A percentile compares a stretch with the other conserved stretches of the same genome.
Conservation (phyloP, 208 protist genomes). For the Leishmania major region DNA sequence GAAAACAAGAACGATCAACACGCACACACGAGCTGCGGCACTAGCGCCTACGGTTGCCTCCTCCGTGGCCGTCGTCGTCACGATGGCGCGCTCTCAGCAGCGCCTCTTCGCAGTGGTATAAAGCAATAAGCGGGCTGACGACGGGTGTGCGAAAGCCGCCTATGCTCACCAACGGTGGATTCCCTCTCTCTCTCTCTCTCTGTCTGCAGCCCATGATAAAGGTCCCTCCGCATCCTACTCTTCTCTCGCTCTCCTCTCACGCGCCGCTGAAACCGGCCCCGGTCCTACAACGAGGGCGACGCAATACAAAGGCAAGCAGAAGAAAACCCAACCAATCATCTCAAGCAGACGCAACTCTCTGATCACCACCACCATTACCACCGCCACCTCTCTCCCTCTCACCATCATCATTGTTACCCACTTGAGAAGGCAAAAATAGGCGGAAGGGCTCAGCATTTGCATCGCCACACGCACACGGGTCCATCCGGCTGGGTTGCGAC, state of each 20-base stretch:
- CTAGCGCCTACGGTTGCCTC: neutral
- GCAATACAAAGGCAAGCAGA: neutral
- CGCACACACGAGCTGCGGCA: neutral
- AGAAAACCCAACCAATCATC: neutral
- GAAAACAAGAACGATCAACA: neutral
- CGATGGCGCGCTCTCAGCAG: neutral
- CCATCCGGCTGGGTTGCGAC: neutral
- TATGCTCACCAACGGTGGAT: neutral
- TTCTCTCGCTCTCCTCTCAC: neutral
- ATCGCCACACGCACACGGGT: neutral
- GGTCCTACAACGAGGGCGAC: neutral
- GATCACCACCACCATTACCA: neutral
- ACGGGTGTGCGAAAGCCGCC: neutral
- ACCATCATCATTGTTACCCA: neutral
- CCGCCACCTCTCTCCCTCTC: neutral
- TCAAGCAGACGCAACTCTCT: neutral
- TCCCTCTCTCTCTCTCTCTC: too few species aligned
- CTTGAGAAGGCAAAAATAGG: neutral
- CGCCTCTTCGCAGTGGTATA: neutral
- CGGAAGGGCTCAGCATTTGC: neutral
- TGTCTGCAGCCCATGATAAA: neutral
- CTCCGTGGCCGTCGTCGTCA: neutral
- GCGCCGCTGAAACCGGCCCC: neutral
- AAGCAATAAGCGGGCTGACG: neutral
- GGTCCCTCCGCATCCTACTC: neutral